Conservation (phyloP, 2,329 filamentous ascomycete species). For the Aspergillus puulaauensis region DNA sequence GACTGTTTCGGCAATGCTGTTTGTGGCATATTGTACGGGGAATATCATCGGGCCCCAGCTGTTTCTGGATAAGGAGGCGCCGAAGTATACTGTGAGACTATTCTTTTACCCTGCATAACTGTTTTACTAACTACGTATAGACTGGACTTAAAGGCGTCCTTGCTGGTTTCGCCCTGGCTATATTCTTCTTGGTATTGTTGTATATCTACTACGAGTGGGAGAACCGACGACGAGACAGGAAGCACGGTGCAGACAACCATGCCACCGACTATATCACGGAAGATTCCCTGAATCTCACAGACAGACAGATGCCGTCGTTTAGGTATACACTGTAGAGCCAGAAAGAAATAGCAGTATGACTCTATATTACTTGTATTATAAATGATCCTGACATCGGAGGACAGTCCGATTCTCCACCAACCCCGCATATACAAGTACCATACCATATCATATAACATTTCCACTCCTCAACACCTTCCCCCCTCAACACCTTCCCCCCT, state of each 20-base stretch:
- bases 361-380: too few relatives aligned
- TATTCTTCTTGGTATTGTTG: neutral
- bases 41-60: neutral
- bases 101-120: too few relatives aligned
- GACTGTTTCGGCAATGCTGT: neutral
- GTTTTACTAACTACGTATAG: neutral
- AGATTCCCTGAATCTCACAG: neutral
- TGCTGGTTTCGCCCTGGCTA: neutral
- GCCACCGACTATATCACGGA: neutral
- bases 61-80: neutral
- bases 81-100: neutral
- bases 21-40: neutral
- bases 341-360: too few relatives aligned
- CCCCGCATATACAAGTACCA: too few relatives aligned
- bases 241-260: neutral
- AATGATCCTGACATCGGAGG: too few relatives aligned
- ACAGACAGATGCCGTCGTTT: neutral
- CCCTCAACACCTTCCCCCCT: too few relatives aligned
- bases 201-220: constrained; percentile 1
- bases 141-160: neutral
- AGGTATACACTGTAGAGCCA: too few relatives aligned
- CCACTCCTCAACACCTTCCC: too few relatives aligned
- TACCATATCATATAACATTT: too few relatives aligned
- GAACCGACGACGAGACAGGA: neutral
- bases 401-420: too few relatives aligned